Base-by-base conservation (phyloP, 345 rosid species). In the Moricandia arvensis region DNA sequence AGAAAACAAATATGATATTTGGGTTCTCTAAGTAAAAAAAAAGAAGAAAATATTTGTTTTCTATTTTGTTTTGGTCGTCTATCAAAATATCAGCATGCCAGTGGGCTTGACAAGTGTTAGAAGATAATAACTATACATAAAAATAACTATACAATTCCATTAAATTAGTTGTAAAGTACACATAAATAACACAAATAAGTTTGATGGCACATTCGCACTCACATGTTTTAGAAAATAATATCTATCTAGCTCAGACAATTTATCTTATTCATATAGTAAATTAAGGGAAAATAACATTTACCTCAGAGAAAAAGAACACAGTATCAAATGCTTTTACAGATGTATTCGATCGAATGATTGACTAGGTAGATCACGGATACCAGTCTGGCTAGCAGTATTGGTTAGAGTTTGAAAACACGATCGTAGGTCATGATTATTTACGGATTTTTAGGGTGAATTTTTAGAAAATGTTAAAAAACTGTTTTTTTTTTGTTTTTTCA, bases 51-150 rank as follows among this genome's bases (percentile, higher is more conserved):
- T 0, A 11, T 26, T 4, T 33, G 0, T 60, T 45, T 61, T 47
- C 3, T 54, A 12, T 38, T 73, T 18, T 30, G 65, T 66, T 34
- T 61, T 27, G 10, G 35, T 55, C 45, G 59, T 74, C 72, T 59
- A 54, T 12, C 10, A 26, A 70, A 41, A 69, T 55, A 35, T 54
- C 73, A 55, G 51, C 55, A 37, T 63, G 37, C 63, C 8, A 53
- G 41, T 72, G 58, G 51, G 35, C 1, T 62, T 18, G 59, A 43
- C 59, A 43, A 47, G 10, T 60, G 12, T 60, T 7, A 29, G 2
- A 53, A 8, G 4, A 51, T 7, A 54, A 18, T 8, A 9, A 26
- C n/a, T 47, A 47, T 5, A 11, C 10, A 11, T 11, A 26, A 12
- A 11, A 5, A 58, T 58, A 58, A 58, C 16, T 27, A 26, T 27